Evolutionary conservation across 73 alveolate species (phyloP).

Genomic region (Symbiodinium natans): DNA sequence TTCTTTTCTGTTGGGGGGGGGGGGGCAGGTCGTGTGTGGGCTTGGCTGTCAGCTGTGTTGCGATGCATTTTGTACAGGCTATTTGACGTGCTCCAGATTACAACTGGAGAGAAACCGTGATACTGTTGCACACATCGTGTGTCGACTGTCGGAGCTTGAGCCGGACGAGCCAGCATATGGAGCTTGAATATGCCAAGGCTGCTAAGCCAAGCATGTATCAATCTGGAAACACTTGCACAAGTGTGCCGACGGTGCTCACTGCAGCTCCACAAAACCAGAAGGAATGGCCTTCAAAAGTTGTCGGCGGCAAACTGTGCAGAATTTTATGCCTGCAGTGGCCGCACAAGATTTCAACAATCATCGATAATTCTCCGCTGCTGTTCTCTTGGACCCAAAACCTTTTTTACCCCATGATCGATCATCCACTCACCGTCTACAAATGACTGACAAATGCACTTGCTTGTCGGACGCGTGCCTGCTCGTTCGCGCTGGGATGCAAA

Average conservation of each 20-base stretch:
- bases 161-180: too few species aligned
- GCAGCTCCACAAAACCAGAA: too few species aligned
- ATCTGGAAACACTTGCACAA: too few species aligned
- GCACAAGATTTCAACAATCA: background rate
- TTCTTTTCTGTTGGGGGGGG: background rate
- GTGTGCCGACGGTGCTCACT: too few species aligned
- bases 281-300: background rate
- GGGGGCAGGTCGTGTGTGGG: background rate
- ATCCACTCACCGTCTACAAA: too few species aligned
- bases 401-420: too few species aligned
- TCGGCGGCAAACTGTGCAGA: conserved; percentile 12
- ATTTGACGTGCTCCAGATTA: background rate
- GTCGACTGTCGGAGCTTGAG: too few species aligned
- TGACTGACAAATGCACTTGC: too few species aligned
- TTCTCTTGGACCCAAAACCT: too few species aligned
- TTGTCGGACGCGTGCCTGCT: background rate
- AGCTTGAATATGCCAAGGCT: too few species aligned
- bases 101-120: background rate
- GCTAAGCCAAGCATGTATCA: too few species aligned
- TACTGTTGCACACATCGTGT: background rate
- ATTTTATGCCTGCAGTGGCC: background rate
- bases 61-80: background rate
- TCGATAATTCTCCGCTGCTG: background rate
- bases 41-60: background rate
- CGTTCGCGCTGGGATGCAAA: background rate